Evolutionary conservation across 345 rosid species (phyloP).

Genomic region (Punica granatum): DNA sequence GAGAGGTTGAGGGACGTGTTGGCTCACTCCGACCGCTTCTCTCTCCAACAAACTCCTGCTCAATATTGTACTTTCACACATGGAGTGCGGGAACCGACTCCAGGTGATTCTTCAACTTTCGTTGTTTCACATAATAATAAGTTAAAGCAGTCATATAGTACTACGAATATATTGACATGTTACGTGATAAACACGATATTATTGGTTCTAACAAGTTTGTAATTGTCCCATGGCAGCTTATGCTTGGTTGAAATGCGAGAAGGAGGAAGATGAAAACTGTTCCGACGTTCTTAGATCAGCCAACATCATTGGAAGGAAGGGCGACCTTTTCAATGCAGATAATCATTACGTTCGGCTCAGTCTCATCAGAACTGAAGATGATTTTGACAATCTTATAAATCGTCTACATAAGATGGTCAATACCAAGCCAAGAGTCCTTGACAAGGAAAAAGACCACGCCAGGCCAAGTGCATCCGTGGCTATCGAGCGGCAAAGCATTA

Average conservation of each 20-base stretch:
- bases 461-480: too few species aligned
- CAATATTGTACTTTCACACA: slow-evolving; percentile 33
- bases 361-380: slow-evolving; percentile 49
- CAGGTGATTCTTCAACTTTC: slow-evolving; percentile 21
- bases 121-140: too few species aligned
- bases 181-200: too few species aligned
- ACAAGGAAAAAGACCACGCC: too few species aligned
- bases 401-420: slow-evolving; percentile 24
- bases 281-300: slow-evolving; percentile 33
- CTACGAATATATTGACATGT: too few species aligned
- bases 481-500: too few species aligned
- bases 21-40: slow-evolving; percentile 44
- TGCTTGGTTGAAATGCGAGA: slow-evolving; percentile 65
- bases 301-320: slow-evolving; percentile 41
- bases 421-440: too few species aligned
- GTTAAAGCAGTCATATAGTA: too few species aligned
- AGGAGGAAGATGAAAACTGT: slow-evolving; percentile 40
- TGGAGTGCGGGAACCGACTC: slow-evolving; percentile 24
- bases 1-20: slow-evolving; percentile 19
- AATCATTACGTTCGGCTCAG: slow-evolving; percentile 42
- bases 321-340: slow-evolving; percentile 23
- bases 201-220: neutral
- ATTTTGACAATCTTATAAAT: slow-evolving; percentile 35
- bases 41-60: slow-evolving; percentile 31
- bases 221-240: slow-evolving; percentile 34